Evolutionary conservation across 2,329 filamentous ascomycete genomes (phyloP).

Genomic region (Pyrenophora teres): DNA sequence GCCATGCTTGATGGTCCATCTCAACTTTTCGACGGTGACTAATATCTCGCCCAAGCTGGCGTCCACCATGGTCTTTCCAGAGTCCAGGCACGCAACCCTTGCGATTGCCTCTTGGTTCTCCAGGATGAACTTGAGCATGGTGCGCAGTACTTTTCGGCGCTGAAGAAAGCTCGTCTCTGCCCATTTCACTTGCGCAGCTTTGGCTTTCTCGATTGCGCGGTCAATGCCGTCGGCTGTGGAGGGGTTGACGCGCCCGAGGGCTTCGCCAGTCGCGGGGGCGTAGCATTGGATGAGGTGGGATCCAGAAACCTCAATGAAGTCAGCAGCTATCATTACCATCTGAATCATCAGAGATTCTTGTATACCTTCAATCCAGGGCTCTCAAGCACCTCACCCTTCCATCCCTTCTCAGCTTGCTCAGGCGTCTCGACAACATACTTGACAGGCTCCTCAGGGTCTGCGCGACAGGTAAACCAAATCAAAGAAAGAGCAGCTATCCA

Average conservation of each 20-base stretch:
- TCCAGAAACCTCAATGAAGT: conserved; percentile 56
- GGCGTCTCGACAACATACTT: conserved; percentile 67
- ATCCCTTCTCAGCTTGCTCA: conserved; percentile 60
- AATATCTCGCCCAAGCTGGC: conserved; percentile 93
- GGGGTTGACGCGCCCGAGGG: conserved; percentile 79
- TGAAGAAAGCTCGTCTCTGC: conserved; percentile 75
- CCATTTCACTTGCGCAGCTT: conserved; percentile 78
- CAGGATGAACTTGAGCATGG: conserved; percentile 80
- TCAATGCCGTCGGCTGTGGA: conserved; percentile 79
- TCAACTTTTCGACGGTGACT: conserved; percentile 89
- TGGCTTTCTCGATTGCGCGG: conserved; percentile 72
- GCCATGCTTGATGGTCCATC: conserved; percentile 91
- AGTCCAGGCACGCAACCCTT: conserved; percentile 83
- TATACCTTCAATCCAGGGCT: conserved; percentile 64
- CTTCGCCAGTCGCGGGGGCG: conserved; percentile 84
- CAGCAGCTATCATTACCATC: not conserved
- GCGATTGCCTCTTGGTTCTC: conserved; percentile 90
- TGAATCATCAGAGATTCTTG: too few species aligned
- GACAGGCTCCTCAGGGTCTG: conserved; percentile 52
- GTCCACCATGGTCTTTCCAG: conserved; percentile 95
- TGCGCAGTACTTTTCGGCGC: conserved; percentile 77
- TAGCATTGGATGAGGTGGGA: conserved; percentile 79
- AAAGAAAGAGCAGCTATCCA: conserved; percentile 30
- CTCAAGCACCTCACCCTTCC: conserved; percentile 62
- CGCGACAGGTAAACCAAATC: conserved; percentile 34